These are phyloP conservation scores for Astragalus glycyphyllos DNA, from an alignment of 306 rosid genomes.

Conservation along the genomic window DNA sequence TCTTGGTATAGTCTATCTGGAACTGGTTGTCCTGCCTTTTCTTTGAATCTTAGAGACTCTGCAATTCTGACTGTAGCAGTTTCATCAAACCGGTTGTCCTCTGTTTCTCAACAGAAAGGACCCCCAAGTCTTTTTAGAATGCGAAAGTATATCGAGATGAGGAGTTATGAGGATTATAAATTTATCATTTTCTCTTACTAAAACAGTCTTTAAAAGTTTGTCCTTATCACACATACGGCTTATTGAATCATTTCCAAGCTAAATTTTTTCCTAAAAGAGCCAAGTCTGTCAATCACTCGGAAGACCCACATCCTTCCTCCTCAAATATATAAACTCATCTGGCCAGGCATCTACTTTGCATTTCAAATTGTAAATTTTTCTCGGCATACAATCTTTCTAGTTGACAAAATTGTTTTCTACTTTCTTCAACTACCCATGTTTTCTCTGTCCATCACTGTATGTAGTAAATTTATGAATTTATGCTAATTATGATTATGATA, in stretches of 20 bases:
- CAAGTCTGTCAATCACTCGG: conserved; percentile 4
- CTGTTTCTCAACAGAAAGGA: not conserved
- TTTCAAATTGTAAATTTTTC: not conserved
- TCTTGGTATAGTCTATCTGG: not conserved
- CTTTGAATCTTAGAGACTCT: not conserved
- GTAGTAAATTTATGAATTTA: not conserved
- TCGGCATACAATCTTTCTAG: conserved; percentile 9
- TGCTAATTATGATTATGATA: too few species aligned
- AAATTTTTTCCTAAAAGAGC: not conserved
- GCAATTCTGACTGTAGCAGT: conserved; percentile 4
- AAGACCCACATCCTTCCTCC: not conserved
- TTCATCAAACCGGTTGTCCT: not conserved
- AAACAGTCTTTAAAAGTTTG: not conserved
- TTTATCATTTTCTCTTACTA: not conserved
- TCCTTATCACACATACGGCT: not conserved
- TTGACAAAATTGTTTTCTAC: not conserved
- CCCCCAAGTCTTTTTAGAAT: not conserved
- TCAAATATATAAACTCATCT: conserved; percentile 1
- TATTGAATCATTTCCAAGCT: not conserved
- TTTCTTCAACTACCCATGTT: not conserved
- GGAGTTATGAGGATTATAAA: not conserved
- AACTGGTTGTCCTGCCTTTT: conserved; percentile 15
- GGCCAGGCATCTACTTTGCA: not conserved
- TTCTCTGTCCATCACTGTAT: conserved; percentile 6
- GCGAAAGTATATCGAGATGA: not conserved